Conservation (phyloP, 768 basidiomycete genomes). For the Saitozyma sp. region DNA sequence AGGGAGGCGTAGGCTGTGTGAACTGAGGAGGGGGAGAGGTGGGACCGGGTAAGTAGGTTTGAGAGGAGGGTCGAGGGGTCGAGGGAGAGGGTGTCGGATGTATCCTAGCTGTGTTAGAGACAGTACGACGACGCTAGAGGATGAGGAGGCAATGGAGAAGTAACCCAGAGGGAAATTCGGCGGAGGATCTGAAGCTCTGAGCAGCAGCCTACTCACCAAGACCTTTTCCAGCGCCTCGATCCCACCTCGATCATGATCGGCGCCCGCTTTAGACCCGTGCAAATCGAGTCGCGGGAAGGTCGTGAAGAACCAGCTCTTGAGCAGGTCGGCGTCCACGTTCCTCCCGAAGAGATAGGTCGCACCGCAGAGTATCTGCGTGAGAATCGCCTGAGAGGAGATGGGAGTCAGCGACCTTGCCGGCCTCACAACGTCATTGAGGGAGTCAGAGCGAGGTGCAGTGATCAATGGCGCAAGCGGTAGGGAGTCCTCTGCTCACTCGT, state of each 20-base stretch:
- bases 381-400: constrained; percentile 17
- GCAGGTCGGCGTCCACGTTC: constrained; percentile 16
- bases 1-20: background rate
- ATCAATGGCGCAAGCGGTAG: background rate
- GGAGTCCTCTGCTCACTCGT: constrained; percentile 1
- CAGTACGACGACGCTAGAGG: too few relatives aligned
- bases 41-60: constrained; percentile 1
- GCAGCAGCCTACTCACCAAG: too few relatives aligned
- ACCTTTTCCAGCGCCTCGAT: background rate
- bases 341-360: constrained; percentile 8
- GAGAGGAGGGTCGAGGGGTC: background rate
- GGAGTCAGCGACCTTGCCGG: too few relatives aligned
- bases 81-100: background rate
- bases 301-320: constrained; percentile 21
- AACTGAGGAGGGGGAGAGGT: constrained; percentile 4
- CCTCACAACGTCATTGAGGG: too few relatives aligned
- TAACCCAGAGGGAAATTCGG: too few relatives aligned
- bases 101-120: too few relatives aligned
- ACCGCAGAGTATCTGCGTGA: constrained; percentile 22
- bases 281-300: background rate
- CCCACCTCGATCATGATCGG: background rate
- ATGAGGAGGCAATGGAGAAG: too few relatives aligned
- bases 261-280: background rate
- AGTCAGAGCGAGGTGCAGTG: too few relatives aligned
- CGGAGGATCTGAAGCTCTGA: too few relatives aligned